These are phyloP conservation scores for Halophytophthora batemanensis DNA, from an alignment of 352 stramenopile species.

Conservation along the genomic window DNA sequence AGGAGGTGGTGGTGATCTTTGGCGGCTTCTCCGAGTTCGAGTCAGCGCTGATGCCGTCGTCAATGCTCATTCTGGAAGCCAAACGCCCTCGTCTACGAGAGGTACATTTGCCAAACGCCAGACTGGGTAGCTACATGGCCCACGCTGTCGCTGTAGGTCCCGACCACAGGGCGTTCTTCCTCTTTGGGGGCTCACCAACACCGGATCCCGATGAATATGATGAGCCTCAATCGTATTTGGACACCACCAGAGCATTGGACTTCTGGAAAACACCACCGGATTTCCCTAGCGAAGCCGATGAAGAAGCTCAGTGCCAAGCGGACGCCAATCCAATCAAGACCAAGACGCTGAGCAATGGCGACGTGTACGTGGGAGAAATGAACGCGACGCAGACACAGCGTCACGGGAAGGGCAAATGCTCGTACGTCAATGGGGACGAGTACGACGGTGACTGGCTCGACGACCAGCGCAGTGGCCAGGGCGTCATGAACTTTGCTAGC, in stretches of 20 bases:
- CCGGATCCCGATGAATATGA: conserved; percentile 11
- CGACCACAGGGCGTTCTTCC: conserved; percentile 47
- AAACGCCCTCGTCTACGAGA: conserved; percentile 23
- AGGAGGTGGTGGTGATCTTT: conserved; percentile 46
- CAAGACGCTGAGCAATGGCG: conserved; percentile 49
- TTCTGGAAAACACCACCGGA: conserved; percentile 58
- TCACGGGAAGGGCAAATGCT: conserved; percentile 63
- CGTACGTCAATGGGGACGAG: conserved; percentile 45
- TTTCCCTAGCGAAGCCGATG: conserved; percentile 25
- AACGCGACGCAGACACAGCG: conserved; percentile 29
- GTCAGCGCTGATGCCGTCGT: conserved; percentile 16
- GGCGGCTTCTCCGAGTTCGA: conserved; percentile 44
- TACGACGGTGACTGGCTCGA: conserved; percentile 73
- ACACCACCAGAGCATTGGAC: conserved; percentile 42
- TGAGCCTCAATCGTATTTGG: conserved; percentile 25
- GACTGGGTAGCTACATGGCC: conserved; percentile 39
- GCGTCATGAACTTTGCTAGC: conserved; percentile 43
- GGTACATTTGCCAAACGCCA: conserved; percentile 27
- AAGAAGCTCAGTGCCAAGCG: conserved; percentile 18
- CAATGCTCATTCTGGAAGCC: conserved; percentile 43
- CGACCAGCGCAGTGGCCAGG: conserved; percentile 44
- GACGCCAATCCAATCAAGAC: conserved; percentile 39
- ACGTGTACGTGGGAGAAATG: conserved; percentile 74
- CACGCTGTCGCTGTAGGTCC: conserved; percentile 34
- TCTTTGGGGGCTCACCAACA: conserved; percentile 46